These are phyloP conservation scores for Candida nanaspora DNA, from an alignment of 805 yeast genomes.

Conservation along the genomic window DNA sequence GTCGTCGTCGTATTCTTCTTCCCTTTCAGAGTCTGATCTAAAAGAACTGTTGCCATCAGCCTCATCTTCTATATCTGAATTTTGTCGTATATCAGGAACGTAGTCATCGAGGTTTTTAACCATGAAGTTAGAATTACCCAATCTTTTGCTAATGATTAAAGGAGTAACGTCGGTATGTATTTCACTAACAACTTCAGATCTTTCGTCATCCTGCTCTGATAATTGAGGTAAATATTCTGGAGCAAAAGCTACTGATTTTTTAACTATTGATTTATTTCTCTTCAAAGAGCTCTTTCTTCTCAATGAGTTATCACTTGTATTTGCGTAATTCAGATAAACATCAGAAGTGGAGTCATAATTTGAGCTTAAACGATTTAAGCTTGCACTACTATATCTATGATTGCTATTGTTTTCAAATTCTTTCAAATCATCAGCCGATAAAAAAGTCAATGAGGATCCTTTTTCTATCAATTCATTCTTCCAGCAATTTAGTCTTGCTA, in stretches of 20 bases:
- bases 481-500: constrained; percentile 89
- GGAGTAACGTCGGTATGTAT: constrained; percentile 24
- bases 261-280: constrained; percentile 15
- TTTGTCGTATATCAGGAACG: neutral
- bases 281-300: constrained; percentile 18
- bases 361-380: neutral
- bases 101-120: constrained; percentile 27
- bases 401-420: constrained; percentile 17
- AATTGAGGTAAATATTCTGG: constrained; percentile 7
- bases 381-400: constrained; percentile 9
- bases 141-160: constrained; percentile 18
- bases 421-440: constrained; percentile 19
- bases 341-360: neutral
- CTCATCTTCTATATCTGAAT: neutral
- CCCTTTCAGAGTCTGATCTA: constrained; percentile 7
- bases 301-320: constrained; percentile 13
- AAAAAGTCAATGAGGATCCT: constrained; percentile 4
- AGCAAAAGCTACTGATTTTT: constrained; percentile 25
- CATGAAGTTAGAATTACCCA: constrained; percentile 22
- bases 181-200: constrained; percentile 36
- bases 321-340: neutral
- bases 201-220: constrained; percentile 26
- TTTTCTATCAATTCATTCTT: constrained; percentile 70
- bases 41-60: neutral
- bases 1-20: constrained; percentile 1